Evolutionary conservation across 495 filamentous ascomycete genomes (phyloP), one percentile per base, ranked within the genome.

Genomic region (Lepraria neglecta): DNA sequence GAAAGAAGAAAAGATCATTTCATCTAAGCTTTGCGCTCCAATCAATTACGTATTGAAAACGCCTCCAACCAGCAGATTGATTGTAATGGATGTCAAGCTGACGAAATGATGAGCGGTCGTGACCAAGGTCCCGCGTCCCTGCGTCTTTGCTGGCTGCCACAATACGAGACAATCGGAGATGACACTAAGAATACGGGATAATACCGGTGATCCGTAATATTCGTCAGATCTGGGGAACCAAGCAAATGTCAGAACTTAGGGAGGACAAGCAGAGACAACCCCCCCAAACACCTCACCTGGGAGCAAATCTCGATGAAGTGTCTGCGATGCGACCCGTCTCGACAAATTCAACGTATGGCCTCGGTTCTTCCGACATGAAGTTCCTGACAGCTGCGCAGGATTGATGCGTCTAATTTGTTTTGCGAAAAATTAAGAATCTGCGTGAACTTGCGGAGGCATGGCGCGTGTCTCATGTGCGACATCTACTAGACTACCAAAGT

Each of bases 251-350:
- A 27, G 12, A 7, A 30, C 0, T 30, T 4, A 6, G 5, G 24
- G 24, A 24, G 24, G 24, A 24, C 12, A 19, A 3, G 4, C n/a
- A 46, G 15, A 19, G 14, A 48, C 4, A 27, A 10, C 24, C 17
- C 10, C 14, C 33, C 28, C 19, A 30, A n/a, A 38, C 33, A 4
- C 21, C 44, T 51, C 27, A 6, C 15, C 17, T 21, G 42, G 14
- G 11, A 52, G 15, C 21, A 27, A 40, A 42, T 42, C 47, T 60
- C 27, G 35, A 44, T 52, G 38, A 43, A 14, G 14, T 5, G 27
- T 33, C 42, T 53, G 47, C 35, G 47, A 60, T 53, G 58, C 58
- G 58, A 60, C 51, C 58, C 58, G 58, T 60, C 2, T 53, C 21
- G 21, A 21, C 24, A 60, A 33, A 27, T 27, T 45, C 17, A 27